Evolutionary conservation across 2,329 filamentous ascomycete species (phyloP).

Genomic region (Escovopsis sp.): DNA sequence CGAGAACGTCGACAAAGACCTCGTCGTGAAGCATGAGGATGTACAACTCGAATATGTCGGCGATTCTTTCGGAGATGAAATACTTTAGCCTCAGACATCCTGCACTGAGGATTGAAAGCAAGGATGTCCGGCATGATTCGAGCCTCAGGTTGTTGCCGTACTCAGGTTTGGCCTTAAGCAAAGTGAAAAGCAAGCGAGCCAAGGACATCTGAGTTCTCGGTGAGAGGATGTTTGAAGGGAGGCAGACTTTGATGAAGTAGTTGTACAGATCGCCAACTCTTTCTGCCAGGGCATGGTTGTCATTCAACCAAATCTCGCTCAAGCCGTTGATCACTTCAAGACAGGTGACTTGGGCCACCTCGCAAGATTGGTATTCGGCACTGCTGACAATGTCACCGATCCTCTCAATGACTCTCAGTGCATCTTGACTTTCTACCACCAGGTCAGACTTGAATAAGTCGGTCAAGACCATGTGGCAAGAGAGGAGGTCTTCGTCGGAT

Average conservation of each 20-base stretch:
- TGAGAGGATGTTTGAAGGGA: conserved; percentile 57
- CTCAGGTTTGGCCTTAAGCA: conserved; percentile 51
- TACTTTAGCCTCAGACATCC: conserved; percentile 62
- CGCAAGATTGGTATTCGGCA: conserved; percentile 55
- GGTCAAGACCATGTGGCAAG: conserved; percentile 32
- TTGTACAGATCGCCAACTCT: conserved; percentile 63
- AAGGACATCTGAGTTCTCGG: conserved; percentile 52
- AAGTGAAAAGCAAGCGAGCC: conserved; percentile 50
- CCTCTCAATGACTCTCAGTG: conserved; percentile 32
- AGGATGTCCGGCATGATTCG: conserved; percentile 48
- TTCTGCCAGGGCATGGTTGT: conserved; percentile 44
- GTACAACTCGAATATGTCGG: conserved; percentile 65
- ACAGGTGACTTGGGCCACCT: conserved; percentile 53
- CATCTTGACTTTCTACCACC: conserved; percentile 30
- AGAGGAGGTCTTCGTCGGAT: conserved; percentile 37
- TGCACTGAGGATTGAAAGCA: conserved; percentile 57
- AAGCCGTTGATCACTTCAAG: conserved; percentile 54
- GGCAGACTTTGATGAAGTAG: conserved; percentile 54
- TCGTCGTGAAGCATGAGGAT: conserved; percentile 71
- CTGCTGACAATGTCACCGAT: conserved; percentile 37
- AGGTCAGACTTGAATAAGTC: conserved; percentile 42
- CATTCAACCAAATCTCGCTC: conserved; percentile 46
- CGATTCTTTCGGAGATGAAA: conserved; percentile 52
- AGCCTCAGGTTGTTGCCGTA: conserved; percentile 48
- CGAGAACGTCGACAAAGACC: conserved; percentile 72